Evolutionary conservation across 108 stramenopile genomes (phyloP), one percentile per base, ranked within the genome.

Genomic region (Nitzschia sp.): DNA sequence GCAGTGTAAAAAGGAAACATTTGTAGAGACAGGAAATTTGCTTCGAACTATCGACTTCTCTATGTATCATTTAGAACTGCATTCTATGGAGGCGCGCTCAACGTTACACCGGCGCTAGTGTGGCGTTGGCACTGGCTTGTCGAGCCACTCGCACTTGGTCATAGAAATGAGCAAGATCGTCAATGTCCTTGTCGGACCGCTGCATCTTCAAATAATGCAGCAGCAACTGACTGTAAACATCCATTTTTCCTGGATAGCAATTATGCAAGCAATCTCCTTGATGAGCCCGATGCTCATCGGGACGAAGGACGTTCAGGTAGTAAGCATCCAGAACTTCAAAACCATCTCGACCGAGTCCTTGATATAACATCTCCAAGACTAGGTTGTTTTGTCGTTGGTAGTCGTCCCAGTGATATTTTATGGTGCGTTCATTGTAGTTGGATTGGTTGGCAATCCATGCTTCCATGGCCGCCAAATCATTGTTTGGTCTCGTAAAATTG

Each of bases 231-330:
- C 38, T 79, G 46, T 83, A 80, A 2, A 77, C 79, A 65, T 80
- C 79, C 71, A 73, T 77, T 56, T 80, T 80, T 3, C 82, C 76
- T 1, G 79, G 82, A 61, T 72, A 74, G 53, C 78, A 83, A 54
- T 68, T 84, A 70, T 84, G 83, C 49, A 84, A 54, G 54, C 83
- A 84, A 42, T 84, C 79, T 2, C 56, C 66, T 29, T 70, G 61
- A 35, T 67, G 70, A 15, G 65, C 25, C 5, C 78, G 70, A 62
- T 84, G 83, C 25, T 72, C 54, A 51, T 84, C 79, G 13, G 79
- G 83, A 29, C 79, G 72, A 25, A 66, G 51, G 13, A 84, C 68
- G 38, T 84, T 84, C 31, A 81, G 46, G 46, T 73, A 59, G 47
- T 81, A 84, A 3, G 79, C 79, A 58, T 80, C 77, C 6, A 81